phyloP scores from a whole-genome alignment of 108 stramenopile genomes.

The Pseudonitzschia pungens region DNA sequence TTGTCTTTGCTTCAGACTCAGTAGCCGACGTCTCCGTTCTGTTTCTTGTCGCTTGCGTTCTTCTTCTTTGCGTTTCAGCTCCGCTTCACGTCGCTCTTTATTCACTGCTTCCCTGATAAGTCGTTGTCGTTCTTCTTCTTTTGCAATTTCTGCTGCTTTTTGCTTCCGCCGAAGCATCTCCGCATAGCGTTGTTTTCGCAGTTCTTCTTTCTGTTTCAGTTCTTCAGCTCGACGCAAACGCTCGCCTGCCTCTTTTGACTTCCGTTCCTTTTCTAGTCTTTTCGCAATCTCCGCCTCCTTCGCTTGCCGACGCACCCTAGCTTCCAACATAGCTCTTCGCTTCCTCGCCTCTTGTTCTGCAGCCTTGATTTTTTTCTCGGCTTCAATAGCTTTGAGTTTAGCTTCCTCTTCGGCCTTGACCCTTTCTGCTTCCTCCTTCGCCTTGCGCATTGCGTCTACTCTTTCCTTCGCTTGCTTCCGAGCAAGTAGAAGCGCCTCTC shows the following conservation, averaged over 20 bases:
- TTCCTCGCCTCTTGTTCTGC: conserved; percentile 1
- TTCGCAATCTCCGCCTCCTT: conserved; percentile 12
- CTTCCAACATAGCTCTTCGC: conserved; percentile 5
- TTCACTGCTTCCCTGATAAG: background rate
- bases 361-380: background rate
- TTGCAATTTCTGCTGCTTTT: conserved; percentile 8
- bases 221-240: background rate
- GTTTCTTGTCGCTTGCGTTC: conserved; percentile 12
- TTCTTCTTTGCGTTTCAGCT: conserved; percentile 1
- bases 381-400: background rate
- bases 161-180: background rate
- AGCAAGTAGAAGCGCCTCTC: background rate
- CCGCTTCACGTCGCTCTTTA: background rate
- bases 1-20: background rate
- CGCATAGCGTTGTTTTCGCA: background rate
- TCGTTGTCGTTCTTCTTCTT: conserved; percentile 8
- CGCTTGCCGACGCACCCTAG: background rate
- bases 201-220: conserved; percentile 3
- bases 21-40: conserved; percentile 4
- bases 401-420: background rate
- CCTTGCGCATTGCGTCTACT: background rate
- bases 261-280: conserved; percentile 1
- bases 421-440: background rate
- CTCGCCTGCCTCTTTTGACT: conserved; percentile 5
- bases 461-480: background rate